A percentile compares a stretch with the other conserved stretches of the same genome.
Conservation (phyloP, 148 eudicot species). For the Nepenthes gracilis region DNA sequence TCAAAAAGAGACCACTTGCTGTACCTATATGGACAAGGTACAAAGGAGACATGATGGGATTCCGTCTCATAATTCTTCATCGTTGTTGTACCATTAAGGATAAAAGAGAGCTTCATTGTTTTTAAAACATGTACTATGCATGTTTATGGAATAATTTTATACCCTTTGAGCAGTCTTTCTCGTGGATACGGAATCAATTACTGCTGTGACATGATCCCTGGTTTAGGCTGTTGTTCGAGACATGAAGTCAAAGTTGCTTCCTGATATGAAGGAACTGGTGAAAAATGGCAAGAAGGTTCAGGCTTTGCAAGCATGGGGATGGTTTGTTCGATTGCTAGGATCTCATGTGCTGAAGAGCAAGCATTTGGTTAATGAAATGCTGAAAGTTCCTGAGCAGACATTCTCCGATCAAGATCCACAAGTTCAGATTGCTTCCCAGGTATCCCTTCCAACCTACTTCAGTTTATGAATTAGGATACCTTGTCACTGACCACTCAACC, state of each 20-base stretch:
- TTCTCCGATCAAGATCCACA: slow-evolving; percentile 70
- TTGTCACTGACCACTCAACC: background rate
- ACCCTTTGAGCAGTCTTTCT: too few relatives aligned
- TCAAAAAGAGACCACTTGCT: too few relatives aligned
- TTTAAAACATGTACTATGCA: too few relatives aligned
- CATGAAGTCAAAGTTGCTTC: slow-evolving; percentile 49
- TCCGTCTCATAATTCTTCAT: too few relatives aligned
- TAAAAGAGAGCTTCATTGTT: too few relatives aligned
- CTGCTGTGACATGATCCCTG: background rate
- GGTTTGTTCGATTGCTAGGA: slow-evolving; percentile 71
- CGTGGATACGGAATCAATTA: too few relatives aligned
- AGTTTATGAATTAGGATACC: background rate
- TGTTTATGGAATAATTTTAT: too few relatives aligned
- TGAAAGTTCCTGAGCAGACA: slow-evolving; percentile 65
- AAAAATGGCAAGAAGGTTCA: slow-evolving; percentile 60
- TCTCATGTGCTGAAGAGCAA: slow-evolving; percentile 45
- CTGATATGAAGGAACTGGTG: slow-evolving; percentile 48
- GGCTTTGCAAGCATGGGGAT: slow-evolving; percentile 76
- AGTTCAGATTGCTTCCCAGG: slow-evolving; percentile 80
- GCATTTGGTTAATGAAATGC: slow-evolving; percentile 73
- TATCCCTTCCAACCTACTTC: slow-evolving; percentile 11
- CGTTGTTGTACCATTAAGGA: too few relatives aligned
- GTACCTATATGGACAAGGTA: too few relatives aligned
- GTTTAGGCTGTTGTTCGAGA: slow-evolving; percentile 49
- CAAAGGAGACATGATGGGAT: too few relatives aligned